A percentile compares a stretch with the other conserved stretches of the same genome.
These are phyloP conservation scores for Blastocystis sp. DNA, from an alignment of 352 stramenopile genomes.

Conservation along the genomic window DNA sequence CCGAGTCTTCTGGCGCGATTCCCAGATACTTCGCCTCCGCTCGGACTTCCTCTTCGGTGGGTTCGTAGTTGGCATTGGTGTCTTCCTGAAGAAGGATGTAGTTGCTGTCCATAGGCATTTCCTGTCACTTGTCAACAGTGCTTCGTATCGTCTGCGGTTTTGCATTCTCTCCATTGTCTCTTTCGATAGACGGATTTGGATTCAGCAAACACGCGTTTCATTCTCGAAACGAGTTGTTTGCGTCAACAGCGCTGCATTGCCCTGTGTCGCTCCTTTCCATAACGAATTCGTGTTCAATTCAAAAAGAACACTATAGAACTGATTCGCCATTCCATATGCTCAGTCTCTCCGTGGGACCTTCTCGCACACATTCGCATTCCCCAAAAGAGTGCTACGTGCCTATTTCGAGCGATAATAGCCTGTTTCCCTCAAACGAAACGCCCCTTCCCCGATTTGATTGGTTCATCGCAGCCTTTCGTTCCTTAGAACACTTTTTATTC, in stretches of 20 bases:
- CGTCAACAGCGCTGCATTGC: too few species aligned
- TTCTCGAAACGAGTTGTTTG: too few species aligned
- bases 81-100: constrained; percentile 63
- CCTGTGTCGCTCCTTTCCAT: too few species aligned
- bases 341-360: too few species aligned
- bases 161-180: neutral
- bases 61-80: constrained; percentile 32
- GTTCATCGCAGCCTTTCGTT: constrained; percentile 14
- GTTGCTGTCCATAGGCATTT: constrained; percentile 32
- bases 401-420: too few species aligned
- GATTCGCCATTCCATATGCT: too few species aligned
- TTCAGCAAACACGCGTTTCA: too few species aligned
- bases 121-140: neutral
- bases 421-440: neutral
- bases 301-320: too few species aligned
- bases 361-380: too few species aligned
- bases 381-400: too few species aligned
- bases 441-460: constrained; percentile 34
- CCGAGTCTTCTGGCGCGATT: neutral
- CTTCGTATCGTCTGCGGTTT: neutral
- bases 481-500: constrained; percentile 67
- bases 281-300: too few species aligned
- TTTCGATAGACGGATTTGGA: too few species aligned
- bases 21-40: constrained; percentile 47
- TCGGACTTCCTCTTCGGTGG: constrained; percentile 37